Evolutionary conservation across 1,284 basidiomycete genomes (phyloP), one percentile per base, ranked within the genome.

Genomic region (Sanghuangporus sanghuang): DNA sequence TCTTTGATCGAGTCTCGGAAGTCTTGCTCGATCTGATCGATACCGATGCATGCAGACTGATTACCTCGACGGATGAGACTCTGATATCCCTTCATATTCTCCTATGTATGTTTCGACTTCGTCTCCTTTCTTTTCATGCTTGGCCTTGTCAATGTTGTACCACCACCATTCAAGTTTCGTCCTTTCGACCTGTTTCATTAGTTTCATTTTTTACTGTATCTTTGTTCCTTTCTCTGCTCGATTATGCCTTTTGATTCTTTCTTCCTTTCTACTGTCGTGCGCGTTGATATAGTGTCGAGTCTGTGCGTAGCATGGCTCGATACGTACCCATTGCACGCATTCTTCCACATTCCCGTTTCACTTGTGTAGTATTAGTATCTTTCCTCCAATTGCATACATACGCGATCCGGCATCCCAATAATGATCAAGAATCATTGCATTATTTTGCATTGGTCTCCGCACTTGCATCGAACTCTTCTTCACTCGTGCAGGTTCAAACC

Each of bases 61-160:
- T 46, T 16, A 2, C 2, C 27, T 46, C 16, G 44, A 16, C 16
- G 16, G n/a, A n/a, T 46, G 44, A 46, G 44, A 21, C 21, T 21
- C 36, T 11, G 32, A 60, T 60, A 60, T 50, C 58, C 49, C 35
- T 12, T n/a, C 46, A 14, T 36, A 6, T 36, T 59, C n/a, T 35
- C 36, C 32, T 32, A 18, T 39, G 27, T 48, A n/a, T n/a, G 16
- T 62, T 55, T 48, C 40, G 46, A 39, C 48, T 12, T 46, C 40
- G 16, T 56, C 23, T 38, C 42, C 18, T 27, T 42, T 56, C 8
- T 44, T 35, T 49, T 48, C 18, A 21, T 1, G 40, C 40, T 46
- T 57, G 42, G 7, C 21, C n/a, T 14, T 44, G 44, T 52, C 50
- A 14, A 50, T 57, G 48, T 58, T 56, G 61, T 58, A 55, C 46